Evolutionary conservation across 345 rosid genomes (phyloP).

Genomic region (Aurinia saxatilis): DNA sequence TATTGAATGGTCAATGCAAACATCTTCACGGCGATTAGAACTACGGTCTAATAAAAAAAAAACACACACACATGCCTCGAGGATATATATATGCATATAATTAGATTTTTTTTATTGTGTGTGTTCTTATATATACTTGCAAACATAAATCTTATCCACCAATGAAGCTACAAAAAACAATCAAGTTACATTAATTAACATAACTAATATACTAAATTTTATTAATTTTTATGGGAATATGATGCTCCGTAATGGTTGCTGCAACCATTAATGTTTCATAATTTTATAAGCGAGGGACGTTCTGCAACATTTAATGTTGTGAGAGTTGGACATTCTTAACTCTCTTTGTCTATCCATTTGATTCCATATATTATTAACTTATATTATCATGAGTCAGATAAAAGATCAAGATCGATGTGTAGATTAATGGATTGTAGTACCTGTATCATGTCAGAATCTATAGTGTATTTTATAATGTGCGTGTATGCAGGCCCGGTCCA

Average conservation of each 20-base stretch:
- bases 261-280: constrained; percentile 27
- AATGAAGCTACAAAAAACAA: no score
- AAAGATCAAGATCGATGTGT: background rate
- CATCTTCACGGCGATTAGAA: constrained; percentile 13
- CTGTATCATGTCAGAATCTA: no score
- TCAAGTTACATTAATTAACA: no score
- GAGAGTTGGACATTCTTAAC: background rate
- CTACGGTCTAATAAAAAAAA: constrained; percentile 15
- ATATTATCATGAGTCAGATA: background rate
- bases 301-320: constrained; percentile 28
- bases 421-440: no score
- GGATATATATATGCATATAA: constrained; percentile 1
- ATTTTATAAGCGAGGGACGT: constrained; percentile 13
- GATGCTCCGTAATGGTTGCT: constrained; percentile 32
- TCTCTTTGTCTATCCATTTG: background rate
- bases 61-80: constrained; percentile 18
- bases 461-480: no score
- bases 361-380: background rate
- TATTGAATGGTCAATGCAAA: constrained; percentile 27
- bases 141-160: background rate
- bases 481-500: no score
- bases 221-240: background rate
- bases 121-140: no score
- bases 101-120: background rate
- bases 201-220: no score